Percentiles rank a stretch among this genome's conserved stretches.
Conservation (phyloP, 106 monocot genomes). For the Ottelia alismoides region DNA sequence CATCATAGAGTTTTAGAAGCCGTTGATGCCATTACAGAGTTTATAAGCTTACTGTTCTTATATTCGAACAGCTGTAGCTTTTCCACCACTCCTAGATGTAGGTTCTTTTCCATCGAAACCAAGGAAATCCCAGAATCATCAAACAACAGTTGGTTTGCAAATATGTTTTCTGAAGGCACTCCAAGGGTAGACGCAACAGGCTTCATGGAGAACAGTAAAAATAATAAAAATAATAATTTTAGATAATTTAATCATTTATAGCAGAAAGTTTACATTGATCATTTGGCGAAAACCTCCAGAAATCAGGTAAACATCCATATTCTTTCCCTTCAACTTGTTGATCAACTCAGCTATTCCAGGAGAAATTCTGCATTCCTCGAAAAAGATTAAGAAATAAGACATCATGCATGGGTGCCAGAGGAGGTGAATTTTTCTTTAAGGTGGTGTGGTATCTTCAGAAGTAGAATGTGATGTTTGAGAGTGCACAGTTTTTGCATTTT, state of each 20-base stretch:
- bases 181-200: slow-evolving; percentile 81
- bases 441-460: no score
- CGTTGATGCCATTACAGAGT: no score
- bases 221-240: no score
- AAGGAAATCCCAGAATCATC: slow-evolving; percentile 68
- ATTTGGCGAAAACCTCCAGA: slow-evolving; percentile 98
- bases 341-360: slow-evolving; percentile 83
- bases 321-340: slow-evolving; percentile 45
- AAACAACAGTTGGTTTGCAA: slow-evolving; percentile 85
- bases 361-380: slow-evolving; percentile 89
- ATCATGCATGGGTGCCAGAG: no score
- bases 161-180: slow-evolving; percentile 73
- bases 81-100: slow-evolving; percentile 90
- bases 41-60: slow-evolving; percentile 43
- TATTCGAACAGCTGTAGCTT: slow-evolving; percentile 75
- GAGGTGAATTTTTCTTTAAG: no score
- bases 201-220: slow-evolving; percentile 26
- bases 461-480: no score
- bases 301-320: slow-evolving; percentile 60
- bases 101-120: slow-evolving; percentile 80
- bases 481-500: no score
- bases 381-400: no score
- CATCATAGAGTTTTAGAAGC: not conserved
- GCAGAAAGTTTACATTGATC: slow-evolving; percentile 92
- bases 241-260: no score